phyloP scores from a whole-genome alignment of 1,284 basidiomycete species.

The Naganishia sp. region DNA sequence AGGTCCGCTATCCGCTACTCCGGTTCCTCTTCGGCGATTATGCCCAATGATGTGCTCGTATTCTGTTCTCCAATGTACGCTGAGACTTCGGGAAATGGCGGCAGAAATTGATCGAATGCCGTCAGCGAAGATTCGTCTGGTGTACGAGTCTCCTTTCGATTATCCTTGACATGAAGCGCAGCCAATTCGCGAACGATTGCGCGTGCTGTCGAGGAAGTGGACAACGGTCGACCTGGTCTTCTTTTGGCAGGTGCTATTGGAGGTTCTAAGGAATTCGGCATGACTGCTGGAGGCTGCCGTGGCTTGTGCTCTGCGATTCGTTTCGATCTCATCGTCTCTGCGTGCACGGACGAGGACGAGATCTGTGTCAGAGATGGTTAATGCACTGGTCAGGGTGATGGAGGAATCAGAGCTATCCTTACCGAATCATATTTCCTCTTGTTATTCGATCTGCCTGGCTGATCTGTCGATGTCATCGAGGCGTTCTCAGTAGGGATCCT shows the following conservation, averaged over 20 bases:
- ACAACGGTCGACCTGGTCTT: conserved; percentile 5
- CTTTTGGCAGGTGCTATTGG: background rate
- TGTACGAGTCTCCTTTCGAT: background rate
- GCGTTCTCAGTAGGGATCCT: too few species aligned
- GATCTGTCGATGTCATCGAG: too few species aligned
- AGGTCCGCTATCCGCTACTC: too few species aligned
- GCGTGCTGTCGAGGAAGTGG: conserved; percentile 2
- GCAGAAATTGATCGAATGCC: background rate
- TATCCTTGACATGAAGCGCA: background rate
- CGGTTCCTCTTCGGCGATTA: background rate
- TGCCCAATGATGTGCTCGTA: background rate
- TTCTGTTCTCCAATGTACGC: background rate
- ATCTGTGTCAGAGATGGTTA: too few species aligned
- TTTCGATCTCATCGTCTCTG: too few species aligned
- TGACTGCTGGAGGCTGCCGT: too few species aligned
- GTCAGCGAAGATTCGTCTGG: background rate
- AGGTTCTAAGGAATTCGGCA: too few species aligned
- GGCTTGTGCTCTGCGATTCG: background rate
- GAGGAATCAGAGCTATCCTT: too few species aligned
- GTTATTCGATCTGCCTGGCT: too few species aligned
- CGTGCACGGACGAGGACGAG: too few species aligned
- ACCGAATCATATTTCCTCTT: too few species aligned
- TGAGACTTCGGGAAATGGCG: background rate
- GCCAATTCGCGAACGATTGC: background rate
- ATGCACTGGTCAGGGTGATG: too few species aligned